Conservation (phyloP, 78 protist genomes). For the Bodo saltans region DNA sequence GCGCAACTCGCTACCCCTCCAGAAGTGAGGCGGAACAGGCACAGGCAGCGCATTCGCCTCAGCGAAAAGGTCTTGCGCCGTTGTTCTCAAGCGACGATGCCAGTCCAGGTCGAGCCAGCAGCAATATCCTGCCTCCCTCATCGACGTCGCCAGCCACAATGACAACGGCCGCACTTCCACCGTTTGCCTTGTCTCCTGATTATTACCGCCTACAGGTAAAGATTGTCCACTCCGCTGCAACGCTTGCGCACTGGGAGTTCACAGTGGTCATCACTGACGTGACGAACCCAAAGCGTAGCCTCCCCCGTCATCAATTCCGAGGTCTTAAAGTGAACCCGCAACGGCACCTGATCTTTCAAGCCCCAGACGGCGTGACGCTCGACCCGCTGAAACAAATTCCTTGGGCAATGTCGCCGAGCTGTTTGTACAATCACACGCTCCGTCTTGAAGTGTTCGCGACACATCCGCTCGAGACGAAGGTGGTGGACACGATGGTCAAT, state of each 20-base stretch:
- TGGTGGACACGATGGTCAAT: background rate
- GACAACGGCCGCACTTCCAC: too few species aligned
- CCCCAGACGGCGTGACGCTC: background rate
- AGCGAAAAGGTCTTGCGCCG: background rate
- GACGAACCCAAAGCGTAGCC: background rate
- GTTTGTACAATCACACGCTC: background rate
- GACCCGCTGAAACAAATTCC: background rate
- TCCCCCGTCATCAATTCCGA: background rate
- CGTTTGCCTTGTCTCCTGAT: background rate
- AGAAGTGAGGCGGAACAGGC: background rate
- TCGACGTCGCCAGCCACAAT: background rate
- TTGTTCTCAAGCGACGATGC: too few species aligned
- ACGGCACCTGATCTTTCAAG: background rate
- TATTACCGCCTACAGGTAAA: background rate
- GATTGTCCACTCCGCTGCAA: background rate
- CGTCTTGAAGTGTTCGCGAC: background rate
- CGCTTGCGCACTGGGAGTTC: background rate
- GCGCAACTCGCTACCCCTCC: background rate
- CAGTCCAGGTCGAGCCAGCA: too few species aligned
- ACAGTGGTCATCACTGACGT: background rate
- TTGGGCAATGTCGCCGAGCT: background rate
- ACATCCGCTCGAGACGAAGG: background rate
- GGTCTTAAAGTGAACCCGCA: background rate
- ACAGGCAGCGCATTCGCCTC: background rate
- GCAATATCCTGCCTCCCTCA: background rate